Conservation (phyloP, 495 filamentous ascomycete genomes). For the Aspergillus leporis region DNA sequence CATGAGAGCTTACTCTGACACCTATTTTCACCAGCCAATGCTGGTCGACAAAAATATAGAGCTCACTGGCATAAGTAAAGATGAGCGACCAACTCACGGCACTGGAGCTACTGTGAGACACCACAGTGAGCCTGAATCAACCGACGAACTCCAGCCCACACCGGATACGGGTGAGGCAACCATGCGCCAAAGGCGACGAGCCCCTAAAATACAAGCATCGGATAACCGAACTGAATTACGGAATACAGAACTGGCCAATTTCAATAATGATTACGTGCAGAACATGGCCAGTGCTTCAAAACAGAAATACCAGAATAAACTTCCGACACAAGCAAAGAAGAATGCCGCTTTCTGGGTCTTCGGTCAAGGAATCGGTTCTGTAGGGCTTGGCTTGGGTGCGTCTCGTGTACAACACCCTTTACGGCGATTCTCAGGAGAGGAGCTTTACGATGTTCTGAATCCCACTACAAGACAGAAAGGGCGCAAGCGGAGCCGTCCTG, state of each 20-base stretch:
- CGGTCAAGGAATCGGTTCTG: conserved; percentile 55
- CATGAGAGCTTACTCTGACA: conserved; percentile 8
- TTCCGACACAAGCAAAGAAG: conserved; percentile 47
- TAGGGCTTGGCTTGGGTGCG: conserved; percentile 51
- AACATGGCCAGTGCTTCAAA: conserved; percentile 51
- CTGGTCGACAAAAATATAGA: conserved; percentile 17
- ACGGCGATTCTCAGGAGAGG: conserved; percentile 54
- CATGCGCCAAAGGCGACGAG: conserved; percentile 21
- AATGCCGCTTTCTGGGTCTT: conserved; percentile 57
- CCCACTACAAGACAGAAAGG: conserved; percentile 24
- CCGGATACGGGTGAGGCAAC: conserved; percentile 17
- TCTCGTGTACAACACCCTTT: conserved; percentile 45
- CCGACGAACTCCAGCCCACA: background rate
- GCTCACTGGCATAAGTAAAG: background rate
- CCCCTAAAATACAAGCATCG: conserved; percentile 24
- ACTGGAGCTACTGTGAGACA: background rate
- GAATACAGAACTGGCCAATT: conserved; percentile 55
- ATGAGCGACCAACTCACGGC: background rate
- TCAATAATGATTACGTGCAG: conserved; percentile 58
- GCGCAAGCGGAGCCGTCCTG: conserved; percentile 42
- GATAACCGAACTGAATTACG: conserved; percentile 40
- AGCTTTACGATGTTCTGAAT: conserved; percentile 48
- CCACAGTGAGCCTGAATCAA: background rate
- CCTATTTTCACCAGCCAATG: conserved; percentile 10
- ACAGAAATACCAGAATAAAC: conserved; percentile 43